phyloP scores from a whole-genome alignment of 306 rosid species.

The Cicer arietinum region DNA sequence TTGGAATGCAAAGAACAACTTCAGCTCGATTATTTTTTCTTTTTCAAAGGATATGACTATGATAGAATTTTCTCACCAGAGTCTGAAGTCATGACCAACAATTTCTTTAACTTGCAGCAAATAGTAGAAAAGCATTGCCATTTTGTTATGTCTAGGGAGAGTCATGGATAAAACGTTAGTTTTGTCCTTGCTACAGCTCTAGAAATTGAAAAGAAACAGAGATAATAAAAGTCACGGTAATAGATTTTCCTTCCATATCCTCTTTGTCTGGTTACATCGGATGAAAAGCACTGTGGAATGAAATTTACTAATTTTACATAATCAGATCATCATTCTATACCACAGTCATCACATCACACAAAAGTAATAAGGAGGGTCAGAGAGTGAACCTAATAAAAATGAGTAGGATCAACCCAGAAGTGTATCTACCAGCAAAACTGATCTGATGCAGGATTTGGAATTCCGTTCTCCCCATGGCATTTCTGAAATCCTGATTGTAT shows the following conservation, averaged over 20 bases:
- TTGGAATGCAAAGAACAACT: not conserved
- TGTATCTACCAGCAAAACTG: slow-evolving; percentile 31
- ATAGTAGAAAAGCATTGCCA: no score
- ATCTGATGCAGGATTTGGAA: slow-evolving; percentile 18
- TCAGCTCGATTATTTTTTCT: not conserved
- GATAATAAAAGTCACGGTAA: not conserved
- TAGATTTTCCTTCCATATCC: slow-evolving; percentile 32
- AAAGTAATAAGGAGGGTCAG: slow-evolving; percentile 25
- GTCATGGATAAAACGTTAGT: not conserved
- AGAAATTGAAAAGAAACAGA: slow-evolving; percentile 17
- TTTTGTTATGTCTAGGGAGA: not conserved
- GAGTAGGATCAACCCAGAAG: slow-evolving; percentile 25
- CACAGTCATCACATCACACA: slow-evolving; percentile 15
- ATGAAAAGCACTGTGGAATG: not conserved
- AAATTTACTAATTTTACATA: not conserved
- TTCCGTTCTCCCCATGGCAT: not conserved
- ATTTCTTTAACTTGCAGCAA: no score
- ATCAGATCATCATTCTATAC: slow-evolving; percentile 29
- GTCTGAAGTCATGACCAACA: not conserved
- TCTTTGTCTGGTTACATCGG: slow-evolving; percentile 8
- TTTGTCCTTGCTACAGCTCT: not conserved
- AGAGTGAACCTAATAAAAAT: slow-evolving; percentile 27
- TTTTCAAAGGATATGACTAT: not conserved
- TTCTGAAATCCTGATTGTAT: slow-evolving; percentile 16
- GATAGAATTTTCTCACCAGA: slow-evolving; percentile 4